Base-by-base conservation (phyloP, 179 eudicot genomes). In the Patellifolia procumbens region DNA sequence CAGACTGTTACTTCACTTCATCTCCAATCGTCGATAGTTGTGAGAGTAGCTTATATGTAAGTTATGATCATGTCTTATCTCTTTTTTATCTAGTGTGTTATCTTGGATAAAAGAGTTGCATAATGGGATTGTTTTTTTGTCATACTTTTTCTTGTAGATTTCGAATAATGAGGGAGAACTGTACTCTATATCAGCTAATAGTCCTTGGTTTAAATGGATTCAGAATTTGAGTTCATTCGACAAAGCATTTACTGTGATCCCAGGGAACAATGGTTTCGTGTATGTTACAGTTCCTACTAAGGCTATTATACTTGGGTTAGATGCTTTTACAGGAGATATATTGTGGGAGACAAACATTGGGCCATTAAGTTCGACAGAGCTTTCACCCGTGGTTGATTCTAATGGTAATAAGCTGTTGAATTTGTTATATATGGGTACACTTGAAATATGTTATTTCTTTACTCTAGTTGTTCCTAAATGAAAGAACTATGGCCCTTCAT, bases 41-140 rank as follows among this genome's bases (percentile, higher is more conserved):
- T 68, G 98, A 95, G 79, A 88, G 90, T 72, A 93, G 90, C 86
- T 76, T 95, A 42, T 95, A 93, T 82, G 99, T 95, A 86, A 85
- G 94, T 37, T 80, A 29, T 17, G 1, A 29, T 78, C 26, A 20
- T 35, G 10, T 61, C 8, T 9, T 68, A 19, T 19, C 5, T 7
- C 22, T 56, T 56, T n/a, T 26, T 56, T 11, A 53, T 43, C 10
- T 24, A 28, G 19, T 32, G 49, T 68, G 20, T 22, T 17, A 1
- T 67, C 24, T 51, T 55, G 48, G 61, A 56, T 56, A 15, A 7
- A 15, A 3, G 4, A 16, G 17, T 51, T 17, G 55, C 6, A 51
- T 17, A 15, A 15, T 16, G 1, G 20, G 55, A 3, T 15, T 35
- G 17, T 55, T n/a, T n/a, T n/a, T n/a, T n/a, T n/a, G n/a, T n/a